Evolutionary conservation across 352 stramenopile species (phyloP), one percentile per base, ranked within the genome.

Genomic region (Globisporangium carolinianum): DNA sequence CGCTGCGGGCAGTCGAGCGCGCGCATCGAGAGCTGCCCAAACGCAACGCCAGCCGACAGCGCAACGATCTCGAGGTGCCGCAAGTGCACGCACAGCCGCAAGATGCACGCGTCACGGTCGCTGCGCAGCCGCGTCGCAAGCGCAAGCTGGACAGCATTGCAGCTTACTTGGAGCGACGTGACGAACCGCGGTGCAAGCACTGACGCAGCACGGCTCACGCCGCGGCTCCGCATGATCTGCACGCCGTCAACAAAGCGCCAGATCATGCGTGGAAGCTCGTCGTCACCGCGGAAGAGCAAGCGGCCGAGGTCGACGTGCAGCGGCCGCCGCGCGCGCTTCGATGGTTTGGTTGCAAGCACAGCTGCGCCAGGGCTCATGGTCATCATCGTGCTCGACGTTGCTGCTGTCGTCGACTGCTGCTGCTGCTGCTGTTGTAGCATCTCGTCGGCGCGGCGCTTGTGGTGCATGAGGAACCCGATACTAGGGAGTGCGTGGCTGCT

Each of bases 11-110:
- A 94, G 62, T 94, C 83, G 17, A 75, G 85, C 8, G 84, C 84
- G 55, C 79, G 82, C 84, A 94, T 94, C 57, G 84, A 94, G 2
- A 87, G 63, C 62, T 90, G 87, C 32, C 84, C 81, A 53, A 94
- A 94, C 7, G 71, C 84, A 66, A 94, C 89, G 18, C 84, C 84
- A 10, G 84, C 83, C 7, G 84, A 87, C 41, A 94, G 66, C 57
- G 84, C 88, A 50, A 91, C 76, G 57, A 94, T 82, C 52, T 94
- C 81, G 42, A 94, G 67, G 17, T 86, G 69, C 38, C 71, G 68
- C 6, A 94, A 70, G 59, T 88, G 72, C 17, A 83, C 67, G 47
- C 84, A 94, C 51, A 83, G 62, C 17, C 77, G 69, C 18, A 94
- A 60, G 8, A 89, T 73, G 39, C 67, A 84, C 9, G 61, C 65